Percentiles rank a stretch among this genome's conserved stretches.
These are phyloP conservation scores for Chlorella variabilis DNA, from an alignment of 163 green algal genomes.

Conservation along the genomic window DNA sequence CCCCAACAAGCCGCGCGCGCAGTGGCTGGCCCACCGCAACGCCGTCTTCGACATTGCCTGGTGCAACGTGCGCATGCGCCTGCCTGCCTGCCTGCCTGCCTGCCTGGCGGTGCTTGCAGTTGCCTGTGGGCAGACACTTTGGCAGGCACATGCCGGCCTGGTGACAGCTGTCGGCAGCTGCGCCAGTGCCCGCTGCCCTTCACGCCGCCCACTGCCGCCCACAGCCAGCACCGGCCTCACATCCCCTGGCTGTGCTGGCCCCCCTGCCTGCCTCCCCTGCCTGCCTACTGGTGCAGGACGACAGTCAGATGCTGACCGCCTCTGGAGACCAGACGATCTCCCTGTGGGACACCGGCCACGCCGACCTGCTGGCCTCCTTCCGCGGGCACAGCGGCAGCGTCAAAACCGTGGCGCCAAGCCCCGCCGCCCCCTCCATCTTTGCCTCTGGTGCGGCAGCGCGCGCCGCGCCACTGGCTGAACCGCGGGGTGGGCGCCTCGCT, in stretches of 20 bases:
- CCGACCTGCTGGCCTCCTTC: constrained; percentile 51
- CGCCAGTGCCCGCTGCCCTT: not conserved
- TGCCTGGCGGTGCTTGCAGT: not conserved
- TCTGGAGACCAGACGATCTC: constrained; percentile 75
- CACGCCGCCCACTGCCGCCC: not conserved
- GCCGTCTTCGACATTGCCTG: constrained; percentile 85
- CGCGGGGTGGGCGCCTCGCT: not conserved
- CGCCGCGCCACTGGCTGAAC: not conserved
- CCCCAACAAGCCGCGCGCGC: constrained; percentile 44
- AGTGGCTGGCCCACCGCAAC: constrained; percentile 80
- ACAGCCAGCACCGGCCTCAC: too few species aligned
- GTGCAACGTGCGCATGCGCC: constrained; percentile 53
- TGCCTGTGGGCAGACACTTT: too few species aligned
- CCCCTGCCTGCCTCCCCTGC: not conserved
- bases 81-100: not conserved
- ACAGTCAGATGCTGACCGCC: constrained; percentile 73
- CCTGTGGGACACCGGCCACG: constrained; percentile 70
- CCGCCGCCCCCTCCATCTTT: constrained; percentile 56
- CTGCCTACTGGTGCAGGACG: constrained; percentile 47
- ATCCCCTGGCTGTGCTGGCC: too few species aligned
- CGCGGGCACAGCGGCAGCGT: constrained; percentile 75
- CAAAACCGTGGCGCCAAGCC: constrained; percentile 64
- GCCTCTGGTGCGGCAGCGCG: constrained; percentile 57
- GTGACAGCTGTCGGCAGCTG: not conserved
- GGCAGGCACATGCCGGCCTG: not conserved